phyloP scores from a whole-genome alignment of 345 rosid species.

The Corymbia maculata region DNA sequence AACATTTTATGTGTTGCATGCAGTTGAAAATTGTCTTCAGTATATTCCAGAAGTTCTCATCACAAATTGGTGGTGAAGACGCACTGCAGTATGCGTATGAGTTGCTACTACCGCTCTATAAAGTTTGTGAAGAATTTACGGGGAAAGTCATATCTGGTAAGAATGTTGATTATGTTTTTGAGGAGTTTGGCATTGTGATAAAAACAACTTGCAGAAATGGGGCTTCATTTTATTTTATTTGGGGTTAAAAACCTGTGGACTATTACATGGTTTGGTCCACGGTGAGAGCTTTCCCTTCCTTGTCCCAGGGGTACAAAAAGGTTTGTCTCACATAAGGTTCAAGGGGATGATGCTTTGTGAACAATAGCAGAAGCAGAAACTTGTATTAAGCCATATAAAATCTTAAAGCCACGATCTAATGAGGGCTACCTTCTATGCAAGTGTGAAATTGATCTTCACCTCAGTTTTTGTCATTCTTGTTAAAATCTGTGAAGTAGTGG shows the following conservation, averaged over 20 bases:
- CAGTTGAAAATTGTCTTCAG: conserved; percentile 67
- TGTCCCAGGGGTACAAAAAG: neutral
- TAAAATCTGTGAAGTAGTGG: neutral
- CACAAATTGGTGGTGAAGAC: conserved; percentile 26
- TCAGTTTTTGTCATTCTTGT: neutral
- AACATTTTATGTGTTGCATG: conserved; percentile 5
- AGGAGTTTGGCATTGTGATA: neutral
- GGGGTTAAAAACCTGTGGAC: neutral
- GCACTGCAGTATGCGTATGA: conserved; percentile 35
- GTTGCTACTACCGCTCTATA: conserved; percentile 68
- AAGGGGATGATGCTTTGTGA: neutral
- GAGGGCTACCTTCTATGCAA: neutral
- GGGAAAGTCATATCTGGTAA: conserved; percentile 67
- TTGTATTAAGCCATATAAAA: neutral
- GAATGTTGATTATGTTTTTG: neutral
- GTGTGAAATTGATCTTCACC: neutral
- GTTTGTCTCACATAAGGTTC: neutral
- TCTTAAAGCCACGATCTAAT: neutral
- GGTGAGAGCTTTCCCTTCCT: neutral
- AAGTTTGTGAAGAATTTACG: conserved; percentile 82
- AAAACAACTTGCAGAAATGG: neutral
- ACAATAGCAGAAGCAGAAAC: neutral
- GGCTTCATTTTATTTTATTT: neutral
- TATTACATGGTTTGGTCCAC: neutral
- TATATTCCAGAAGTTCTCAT: conserved; percentile 35